Evolutionary conservation across 1,139 yeast species (phyloP).

Genomic region (Kodamaea sp.): DNA sequence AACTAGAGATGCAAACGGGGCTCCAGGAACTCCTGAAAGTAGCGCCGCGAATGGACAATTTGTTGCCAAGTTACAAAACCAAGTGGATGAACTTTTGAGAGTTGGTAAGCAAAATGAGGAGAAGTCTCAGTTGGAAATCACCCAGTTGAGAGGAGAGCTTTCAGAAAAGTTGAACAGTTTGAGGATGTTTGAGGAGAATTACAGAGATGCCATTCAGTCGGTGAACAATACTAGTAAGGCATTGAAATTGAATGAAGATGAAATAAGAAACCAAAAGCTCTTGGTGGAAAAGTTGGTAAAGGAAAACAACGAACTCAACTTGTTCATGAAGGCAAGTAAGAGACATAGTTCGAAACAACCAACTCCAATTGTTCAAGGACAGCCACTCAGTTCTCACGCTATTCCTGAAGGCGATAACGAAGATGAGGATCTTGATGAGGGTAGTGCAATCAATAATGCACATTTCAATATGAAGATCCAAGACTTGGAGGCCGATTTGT

Average conservation of each 20-base stretch:
- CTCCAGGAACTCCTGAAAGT: conserved; percentile 2
- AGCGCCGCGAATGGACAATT: conserved; percentile 23
- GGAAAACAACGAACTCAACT: conserved; percentile 70
- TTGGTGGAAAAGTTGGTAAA: conserved; percentile 55
- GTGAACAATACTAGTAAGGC: conserved; percentile 78
- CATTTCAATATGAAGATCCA: conserved; percentile 76
- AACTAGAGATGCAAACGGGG: background rate
- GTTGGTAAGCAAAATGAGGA: conserved; percentile 42
- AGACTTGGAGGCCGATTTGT: conserved; percentile 83
- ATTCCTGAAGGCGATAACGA: conserved; percentile 20
- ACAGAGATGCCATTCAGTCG: conserved; percentile 69
- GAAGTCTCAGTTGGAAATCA: conserved; percentile 33
- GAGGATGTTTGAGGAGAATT: conserved; percentile 54
- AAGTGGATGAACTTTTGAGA: conserved; percentile 47
- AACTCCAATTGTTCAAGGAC: conserved; percentile 20
- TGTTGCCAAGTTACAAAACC: conserved; percentile 45
- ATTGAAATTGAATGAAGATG: conserved; percentile 69
- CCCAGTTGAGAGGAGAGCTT: conserved; percentile 39
- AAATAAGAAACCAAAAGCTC: conserved; percentile 61
- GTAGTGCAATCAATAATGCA: conserved; percentile 56
- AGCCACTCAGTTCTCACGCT: conserved; percentile 13
- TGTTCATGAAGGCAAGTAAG: conserved; percentile 48
- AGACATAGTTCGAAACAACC: conserved; percentile 30
- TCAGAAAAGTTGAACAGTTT: conserved; percentile 29
- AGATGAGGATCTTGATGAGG: conserved; percentile 37